These are phyloP conservation scores for Colletotrichum gloeosporioides DNA, from an alignment of 2,329 filamentous ascomycete species.

Conservation along the genomic window DNA sequence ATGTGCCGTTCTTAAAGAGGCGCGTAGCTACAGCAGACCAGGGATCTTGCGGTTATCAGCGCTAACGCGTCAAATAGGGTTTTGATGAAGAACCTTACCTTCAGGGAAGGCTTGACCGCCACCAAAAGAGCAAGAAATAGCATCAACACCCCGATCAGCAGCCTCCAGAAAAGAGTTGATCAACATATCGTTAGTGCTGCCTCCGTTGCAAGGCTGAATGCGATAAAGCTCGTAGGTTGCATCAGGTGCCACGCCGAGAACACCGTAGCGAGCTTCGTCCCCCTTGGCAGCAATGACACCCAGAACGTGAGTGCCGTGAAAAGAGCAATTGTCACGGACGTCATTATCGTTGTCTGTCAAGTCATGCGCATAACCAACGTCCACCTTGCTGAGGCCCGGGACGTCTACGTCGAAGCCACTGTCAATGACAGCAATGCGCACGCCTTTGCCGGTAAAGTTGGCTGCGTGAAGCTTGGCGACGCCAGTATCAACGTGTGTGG, in stretches of 20 bases:
- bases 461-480: constrained; percentile 1
- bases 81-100: neutral
- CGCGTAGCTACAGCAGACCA: constrained; percentile 2
- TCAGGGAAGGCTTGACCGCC: neutral
- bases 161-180: constrained; percentile 7
- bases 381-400: neutral
- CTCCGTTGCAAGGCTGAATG: constrained; percentile 19
- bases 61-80: neutral
- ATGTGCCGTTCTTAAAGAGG: neutral
- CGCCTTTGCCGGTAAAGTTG: neutral
- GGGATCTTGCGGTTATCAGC: neutral
- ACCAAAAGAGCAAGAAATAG: neutral
- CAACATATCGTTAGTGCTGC: constrained; percentile 3
- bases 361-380: neutral
- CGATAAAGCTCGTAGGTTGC: constrained; percentile 27
- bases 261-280: constrained; percentile 20
- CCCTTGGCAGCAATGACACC: constrained; percentile 6
- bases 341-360: constrained; percentile 3
- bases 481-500: constrained; percentile 30
- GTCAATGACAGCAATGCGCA: constrained; percentile 5
- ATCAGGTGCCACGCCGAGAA: constrained; percentile 28
- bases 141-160: neutral
- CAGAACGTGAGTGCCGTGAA: constrained; percentile 1
- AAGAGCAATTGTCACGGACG: neutral
- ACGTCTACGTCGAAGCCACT: neutral